Evolutionary conservation across 805 yeast species (phyloP), one percentile per base, ranked within the genome.

Genomic region (Lipomyces mesembrius): DNA sequence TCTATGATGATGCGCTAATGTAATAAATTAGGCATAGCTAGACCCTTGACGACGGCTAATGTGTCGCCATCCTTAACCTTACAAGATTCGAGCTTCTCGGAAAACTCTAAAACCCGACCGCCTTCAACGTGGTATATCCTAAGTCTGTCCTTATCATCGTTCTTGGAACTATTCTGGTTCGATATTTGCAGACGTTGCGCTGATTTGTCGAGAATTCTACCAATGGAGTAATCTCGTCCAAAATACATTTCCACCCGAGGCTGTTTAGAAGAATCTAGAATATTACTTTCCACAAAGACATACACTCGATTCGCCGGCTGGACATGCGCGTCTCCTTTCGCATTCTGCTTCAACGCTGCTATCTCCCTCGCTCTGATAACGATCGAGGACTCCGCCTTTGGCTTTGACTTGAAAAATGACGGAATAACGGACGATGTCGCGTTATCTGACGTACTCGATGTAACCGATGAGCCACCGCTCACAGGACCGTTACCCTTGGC

Each of bases 181-280:
- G 76, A 76, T 14, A 87, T 81, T 63, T 78, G 80, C 64, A 85
- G 75, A 51, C 77, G 73, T 35, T 81, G 83, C 8, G 88, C 83
- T 6, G 84, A 80, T 29, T 81, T 79, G 74, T 87, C 91, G 43
- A 87, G 74, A 20, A 85, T 82, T 63, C 86, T 76, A 0, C 91
- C 91, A 39, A 86, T 82, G 0, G 87, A 84, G 89, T 89, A 87
- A 35, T 80, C 77, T 64, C 81, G 83, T 20, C 85, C 84, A 14
- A 86, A 82, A 74, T 74, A 87, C 22, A 85, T 73, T 0, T 83
- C 79, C 22, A 57, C 66, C 27, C 55, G 53, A 7, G 56, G 37
- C 12, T 43, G 53, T 2, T 59, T 39, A 6, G 12, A 59, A 12
- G 34, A n/a, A 12, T 7, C 34, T 22, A 35, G n/a, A 52, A 52